phyloP scores from a whole-genome alignment of 139 green algal genomes.

The Closterium sp. region DNA sequence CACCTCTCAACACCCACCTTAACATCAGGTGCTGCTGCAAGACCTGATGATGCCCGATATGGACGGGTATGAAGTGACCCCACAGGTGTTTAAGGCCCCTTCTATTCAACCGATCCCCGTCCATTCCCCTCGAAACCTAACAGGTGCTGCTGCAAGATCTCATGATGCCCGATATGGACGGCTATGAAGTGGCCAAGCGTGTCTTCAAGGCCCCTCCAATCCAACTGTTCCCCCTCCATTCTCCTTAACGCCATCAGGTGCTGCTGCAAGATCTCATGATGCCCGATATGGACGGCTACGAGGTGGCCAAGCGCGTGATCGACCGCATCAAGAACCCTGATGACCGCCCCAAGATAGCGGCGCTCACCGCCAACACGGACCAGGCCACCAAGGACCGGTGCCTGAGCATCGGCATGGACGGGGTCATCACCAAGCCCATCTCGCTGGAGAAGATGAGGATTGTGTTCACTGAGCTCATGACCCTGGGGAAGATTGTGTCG shows the following conservation, averaged over 20 bases:
- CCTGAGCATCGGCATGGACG: conserved; percentile 37
- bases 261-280: conserved; percentile 23
- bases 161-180: background rate
- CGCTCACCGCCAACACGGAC: conserved; percentile 46
- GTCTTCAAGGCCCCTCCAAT: background rate
- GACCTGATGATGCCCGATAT: background rate
- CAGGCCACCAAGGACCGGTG: conserved; percentile 27
- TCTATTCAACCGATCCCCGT: background rate
- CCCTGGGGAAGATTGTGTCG: background rate
- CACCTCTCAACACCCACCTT: background rate
- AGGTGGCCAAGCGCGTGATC: conserved; percentile 20
- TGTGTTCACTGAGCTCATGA: conserved; percentile 28
- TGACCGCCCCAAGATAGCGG: conserved; percentile 24
- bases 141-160: conserved; percentile 9
- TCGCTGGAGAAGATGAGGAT: conserved; percentile 41
- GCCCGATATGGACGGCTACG: conserved; percentile 29
- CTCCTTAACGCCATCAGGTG: background rate
- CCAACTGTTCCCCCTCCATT: background rate
- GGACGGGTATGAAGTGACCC: background rate
- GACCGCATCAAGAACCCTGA: conserved; percentile 5
- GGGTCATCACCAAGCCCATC: conserved; percentile 45
- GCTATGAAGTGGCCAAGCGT: background rate
- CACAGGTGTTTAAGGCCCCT: background rate
- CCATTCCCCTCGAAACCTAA: too few relatives aligned
- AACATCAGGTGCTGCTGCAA: background rate